phyloP scores from a whole-genome alignment of 2,329 filamentous ascomycete species.

The Pseudogymnoascus sp. region DNA sequence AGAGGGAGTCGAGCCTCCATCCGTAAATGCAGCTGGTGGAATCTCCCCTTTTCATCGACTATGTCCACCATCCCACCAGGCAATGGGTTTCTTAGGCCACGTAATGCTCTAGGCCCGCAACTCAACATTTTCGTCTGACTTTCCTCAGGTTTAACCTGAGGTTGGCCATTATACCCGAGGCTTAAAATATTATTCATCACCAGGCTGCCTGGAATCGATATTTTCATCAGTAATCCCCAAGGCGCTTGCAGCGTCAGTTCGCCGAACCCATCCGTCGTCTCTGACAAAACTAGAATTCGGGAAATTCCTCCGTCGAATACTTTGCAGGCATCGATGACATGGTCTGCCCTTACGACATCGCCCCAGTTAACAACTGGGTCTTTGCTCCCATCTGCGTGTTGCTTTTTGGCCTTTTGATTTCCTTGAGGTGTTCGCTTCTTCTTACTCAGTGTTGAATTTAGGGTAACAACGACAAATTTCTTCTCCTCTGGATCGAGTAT shows the following conservation, averaged over 20 bases:
- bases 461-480: constrained; percentile 58
- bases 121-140: constrained; percentile 39
- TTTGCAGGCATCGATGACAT: constrained; percentile 67
- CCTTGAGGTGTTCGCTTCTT: constrained; percentile 9
- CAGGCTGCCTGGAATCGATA: constrained; percentile 53
- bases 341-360: constrained; percentile 43
- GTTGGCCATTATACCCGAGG: constrained; percentile 43
- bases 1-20: constrained; percentile 59
- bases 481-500: constrained; percentile 64
- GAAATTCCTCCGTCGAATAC: constrained; percentile 60
- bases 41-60: constrained; percentile 51
- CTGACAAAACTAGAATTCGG: constrained; percentile 63
- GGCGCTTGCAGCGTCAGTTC: constrained; percentile 68
- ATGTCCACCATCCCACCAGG: constrained; percentile 58
- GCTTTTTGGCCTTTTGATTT: constrained; percentile 11
- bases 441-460: constrained; percentile 41
- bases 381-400: constrained; percentile 18
- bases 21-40: constrained; percentile 61
- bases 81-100: constrained; percentile 50
- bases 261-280: constrained; percentile 54
- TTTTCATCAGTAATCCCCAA: constrained; percentile 63
- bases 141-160: constrained; percentile 46
- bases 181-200: constrained; percentile 53
- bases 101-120: constrained; percentile 30
- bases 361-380: constrained; percentile 21